A percentile compares a stretch with the other conserved stretches of the same genome.
Conservation (phyloP, 768 basidiomycete species). For the Tylopilus cervinicoccineus region DNA sequence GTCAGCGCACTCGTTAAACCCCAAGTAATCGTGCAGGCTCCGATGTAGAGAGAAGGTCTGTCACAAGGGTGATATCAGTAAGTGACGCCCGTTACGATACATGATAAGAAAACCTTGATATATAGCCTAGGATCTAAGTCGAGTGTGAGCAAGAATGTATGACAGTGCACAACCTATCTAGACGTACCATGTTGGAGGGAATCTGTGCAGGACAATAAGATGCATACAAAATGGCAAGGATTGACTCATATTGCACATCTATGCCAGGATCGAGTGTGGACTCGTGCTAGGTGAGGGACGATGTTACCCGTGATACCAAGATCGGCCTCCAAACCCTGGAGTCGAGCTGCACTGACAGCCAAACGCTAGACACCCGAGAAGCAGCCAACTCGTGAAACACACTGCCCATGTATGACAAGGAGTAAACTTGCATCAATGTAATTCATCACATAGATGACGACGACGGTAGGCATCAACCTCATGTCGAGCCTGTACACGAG, state of each 20-base stretch:
- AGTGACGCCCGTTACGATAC: not conserved
- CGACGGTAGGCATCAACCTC: constrained; percentile 27
- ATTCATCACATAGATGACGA: constrained; percentile 24
- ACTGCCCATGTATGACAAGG: not conserved
- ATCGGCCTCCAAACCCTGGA: constrained; percentile 39
- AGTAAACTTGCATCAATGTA: constrained; percentile 21
- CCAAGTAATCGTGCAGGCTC: constrained; percentile 56
- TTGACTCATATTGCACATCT: constrained; percentile 52
- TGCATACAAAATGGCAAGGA: constrained; percentile 51
- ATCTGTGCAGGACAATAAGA: constrained; percentile 63
- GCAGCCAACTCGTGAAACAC: not conserved
- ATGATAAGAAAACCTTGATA: constrained; percentile 40
- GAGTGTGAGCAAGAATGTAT: not conserved
- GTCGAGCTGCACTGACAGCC: constrained; percentile 35
- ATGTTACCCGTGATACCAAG: constrained; percentile 30
- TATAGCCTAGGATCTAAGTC: constrained; percentile 50
- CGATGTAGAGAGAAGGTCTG: constrained; percentile 63
- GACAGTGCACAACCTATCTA: not conserved
- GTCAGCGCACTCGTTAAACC: constrained; percentile 60
- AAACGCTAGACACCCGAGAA: constrained; percentile 27
- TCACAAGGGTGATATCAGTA: not conserved
- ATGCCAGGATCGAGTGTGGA: not conserved
- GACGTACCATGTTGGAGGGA: constrained; percentile 59
- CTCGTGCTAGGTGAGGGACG: not conserved
- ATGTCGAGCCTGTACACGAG: constrained; percentile 27